phyloP scores from a whole-genome alignment of 176 grass and related monocot genomes.

The Oryza rufipogon region DNA sequence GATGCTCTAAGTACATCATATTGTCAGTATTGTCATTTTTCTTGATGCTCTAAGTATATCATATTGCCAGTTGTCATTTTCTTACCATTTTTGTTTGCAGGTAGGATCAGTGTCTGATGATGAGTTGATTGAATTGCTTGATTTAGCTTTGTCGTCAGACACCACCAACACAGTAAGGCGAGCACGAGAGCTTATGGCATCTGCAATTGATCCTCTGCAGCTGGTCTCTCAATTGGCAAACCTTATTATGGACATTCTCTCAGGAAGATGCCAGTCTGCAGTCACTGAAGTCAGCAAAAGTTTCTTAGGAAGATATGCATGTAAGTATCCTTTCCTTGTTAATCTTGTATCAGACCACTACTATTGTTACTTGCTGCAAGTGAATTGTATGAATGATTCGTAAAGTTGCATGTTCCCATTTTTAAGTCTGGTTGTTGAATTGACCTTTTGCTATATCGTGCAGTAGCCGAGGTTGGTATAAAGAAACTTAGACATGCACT shows the following conservation, averaged over 20 bases:
- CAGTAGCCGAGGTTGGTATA: constrained; percentile 86
- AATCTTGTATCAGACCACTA: not conserved
- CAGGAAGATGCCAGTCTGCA: constrained; percentile 72
- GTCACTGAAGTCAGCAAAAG: constrained; percentile 85
- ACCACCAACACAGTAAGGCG: constrained; percentile 89
- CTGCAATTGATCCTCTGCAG: constrained; percentile 90
- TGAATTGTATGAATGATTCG: not conserved
- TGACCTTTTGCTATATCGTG: constrained; percentile 27
- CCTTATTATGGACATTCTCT: constrained; percentile 98
- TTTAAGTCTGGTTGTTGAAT: constrained; percentile 8
- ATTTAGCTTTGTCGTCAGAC: constrained; percentile 93
- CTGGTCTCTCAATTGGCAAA: constrained; percentile 98
- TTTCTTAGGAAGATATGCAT: constrained; percentile 84
- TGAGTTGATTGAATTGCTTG: constrained; percentile 87
- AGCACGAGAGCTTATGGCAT: constrained; percentile 91
- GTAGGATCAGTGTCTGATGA: constrained; percentile 95
- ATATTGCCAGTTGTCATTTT: constrained; percentile 29
- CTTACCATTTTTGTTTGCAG: constrained; percentile 61
- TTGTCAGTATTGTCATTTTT: not conserved
- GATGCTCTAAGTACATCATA: constrained; percentile 21
- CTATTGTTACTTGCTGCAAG: not conserved
- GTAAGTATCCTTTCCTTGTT: constrained; percentile 47
- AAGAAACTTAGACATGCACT: constrained; percentile 86
- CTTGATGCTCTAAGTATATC: constrained; percentile 21
- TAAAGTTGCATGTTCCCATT: not conserved